phyloP scores from a whole-genome alignment of 2,329 filamentous ascomycete species.

The Hypoxylon sp. region DNA sequence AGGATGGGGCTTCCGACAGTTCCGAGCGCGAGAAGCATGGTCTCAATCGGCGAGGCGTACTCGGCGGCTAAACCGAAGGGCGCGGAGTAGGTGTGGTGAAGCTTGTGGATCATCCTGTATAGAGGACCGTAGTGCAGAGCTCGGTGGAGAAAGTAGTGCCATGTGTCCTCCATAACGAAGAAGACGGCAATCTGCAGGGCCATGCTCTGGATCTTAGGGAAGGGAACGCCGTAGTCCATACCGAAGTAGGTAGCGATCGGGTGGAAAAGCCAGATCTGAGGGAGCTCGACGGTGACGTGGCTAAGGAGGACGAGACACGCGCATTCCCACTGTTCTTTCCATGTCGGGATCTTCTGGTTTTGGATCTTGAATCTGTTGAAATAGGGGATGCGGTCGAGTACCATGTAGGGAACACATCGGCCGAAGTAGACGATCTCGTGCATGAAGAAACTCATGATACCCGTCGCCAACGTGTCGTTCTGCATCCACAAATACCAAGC shows the following conservation, averaged over 20 bases:
- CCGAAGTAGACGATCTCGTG: constrained; percentile 97
- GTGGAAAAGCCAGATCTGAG: constrained; percentile 99
- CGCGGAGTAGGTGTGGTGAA: constrained; percentile 98
- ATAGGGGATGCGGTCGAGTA: constrained; percentile 86
- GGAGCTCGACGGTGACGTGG: constrained; percentile 97
- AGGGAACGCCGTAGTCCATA: constrained; percentile 86
- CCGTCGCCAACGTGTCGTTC: constrained; percentile 95
- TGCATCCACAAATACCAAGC: constrained; percentile 98
- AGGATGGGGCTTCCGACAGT: constrained; percentile 83
- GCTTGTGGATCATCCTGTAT: constrained; percentile 98
- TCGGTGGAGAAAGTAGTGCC: constrained; percentile 98
- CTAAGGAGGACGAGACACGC: constrained; percentile 90
- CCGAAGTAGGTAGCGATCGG: constrained; percentile 93
- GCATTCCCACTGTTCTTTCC: constrained; percentile 93
- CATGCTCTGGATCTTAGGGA: constrained; percentile 87
- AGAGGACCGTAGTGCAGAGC: constrained; percentile 92
- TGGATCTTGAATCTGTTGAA: constrained; percentile 98
- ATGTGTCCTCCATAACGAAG: constrained; percentile 95
- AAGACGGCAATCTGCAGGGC: constrained; percentile 90
- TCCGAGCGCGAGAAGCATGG: constrained; percentile 91
- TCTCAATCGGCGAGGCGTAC: constrained; percentile 97
- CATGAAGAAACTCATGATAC: constrained; percentile 96
- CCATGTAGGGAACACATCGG: constrained; percentile 86
- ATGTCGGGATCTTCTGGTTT: constrained; percentile 87
- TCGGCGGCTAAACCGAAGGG: constrained; percentile 96